Evolutionary conservation across 805 yeast genomes (phyloP), one percentile per base, ranked within the genome.

Genomic region (Huiozyma sinensis): DNA sequence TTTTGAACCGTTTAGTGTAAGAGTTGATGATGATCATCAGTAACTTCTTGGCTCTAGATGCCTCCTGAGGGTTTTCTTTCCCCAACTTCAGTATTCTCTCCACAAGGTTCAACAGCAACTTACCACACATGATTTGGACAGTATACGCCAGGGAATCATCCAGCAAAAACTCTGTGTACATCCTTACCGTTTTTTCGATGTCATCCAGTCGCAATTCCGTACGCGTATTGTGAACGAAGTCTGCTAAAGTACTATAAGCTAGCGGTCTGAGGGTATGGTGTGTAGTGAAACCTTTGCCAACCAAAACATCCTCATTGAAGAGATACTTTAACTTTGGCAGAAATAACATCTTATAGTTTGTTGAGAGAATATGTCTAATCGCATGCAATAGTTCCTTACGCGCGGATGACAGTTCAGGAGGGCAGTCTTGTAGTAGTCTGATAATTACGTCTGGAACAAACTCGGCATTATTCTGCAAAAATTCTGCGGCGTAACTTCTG

Each of bases 111-210:
- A 90, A 64, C 31, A 92, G 65, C 31, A 92, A 68, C 63, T 89
- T 90, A 2, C 97, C 95, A 65, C 96, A 84, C 97, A 92, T 88
- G 7, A 89, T 84, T 61, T 94, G 97, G 33, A 89, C 95, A 6
- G 95, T 84, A 48, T 86, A 72, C 1, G 95, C 92, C 50, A 92
- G 66, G 0, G 89, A 68, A 49, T 77, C 79, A 58, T 94, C 97
- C 52, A 83, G 82, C 49, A 92, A 67, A 52, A 87, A 79, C 29
- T 73, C 75, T 55, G 95, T 82, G 57, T 87, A 92, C 45, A 86
- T 81, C 38, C 72, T 75, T 4, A 94, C 90, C 0, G 96, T 85
- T 46, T 82, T 79, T 81, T 95, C 81, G 8, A 92, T 82, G 58
- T 87, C 96, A 35, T 76, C 78, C 1, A 89, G 76, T 0, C 84